A percentile compares a stretch with the other conserved stretches of the same genome.
These are phyloP conservation scores for Eucalyptus sideroxylon DNA, from an alignment of 345 rosid genomes.

Conservation along the genomic window DNA sequence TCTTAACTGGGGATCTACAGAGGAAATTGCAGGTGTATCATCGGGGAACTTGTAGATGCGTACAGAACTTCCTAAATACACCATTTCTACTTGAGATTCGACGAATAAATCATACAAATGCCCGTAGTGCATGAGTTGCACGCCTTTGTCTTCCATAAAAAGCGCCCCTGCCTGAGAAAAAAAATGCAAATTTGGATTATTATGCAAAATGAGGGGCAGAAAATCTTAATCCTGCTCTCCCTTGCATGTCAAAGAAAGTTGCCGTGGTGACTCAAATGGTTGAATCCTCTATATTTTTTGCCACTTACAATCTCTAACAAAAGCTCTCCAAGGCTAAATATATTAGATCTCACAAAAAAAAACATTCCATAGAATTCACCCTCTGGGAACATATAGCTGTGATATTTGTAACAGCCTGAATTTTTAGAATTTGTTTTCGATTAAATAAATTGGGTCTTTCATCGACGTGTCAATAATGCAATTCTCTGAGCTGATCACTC, in stretches of 20 bases:
- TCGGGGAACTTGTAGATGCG: neutral
- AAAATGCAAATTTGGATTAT: neutral
- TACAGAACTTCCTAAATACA: neutral
- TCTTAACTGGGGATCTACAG: neutral
- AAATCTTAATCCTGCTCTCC: neutral
- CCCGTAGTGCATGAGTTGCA: neutral
- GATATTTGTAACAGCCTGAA: no score
- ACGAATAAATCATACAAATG: neutral
- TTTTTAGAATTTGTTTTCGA: no score
- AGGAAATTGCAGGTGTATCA: constrained; percentile 9
- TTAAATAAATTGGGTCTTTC: no score
- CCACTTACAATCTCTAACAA: neutral
- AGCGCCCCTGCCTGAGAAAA: neutral
- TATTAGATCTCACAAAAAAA: neutral
- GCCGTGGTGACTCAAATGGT: neutral
- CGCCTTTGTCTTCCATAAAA: neutral
- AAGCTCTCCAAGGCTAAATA: no score
- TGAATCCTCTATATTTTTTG: neutral
- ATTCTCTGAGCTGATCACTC: no score
- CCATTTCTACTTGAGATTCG: neutral
- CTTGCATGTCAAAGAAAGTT: neutral
- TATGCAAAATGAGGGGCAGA: neutral
- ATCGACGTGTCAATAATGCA: no score
- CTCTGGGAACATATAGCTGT: neutral
- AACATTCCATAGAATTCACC: neutral